Conservation (phyloP, 2,329 filamentous ascomycete genomes). For the Fusarium redolens region DNA sequence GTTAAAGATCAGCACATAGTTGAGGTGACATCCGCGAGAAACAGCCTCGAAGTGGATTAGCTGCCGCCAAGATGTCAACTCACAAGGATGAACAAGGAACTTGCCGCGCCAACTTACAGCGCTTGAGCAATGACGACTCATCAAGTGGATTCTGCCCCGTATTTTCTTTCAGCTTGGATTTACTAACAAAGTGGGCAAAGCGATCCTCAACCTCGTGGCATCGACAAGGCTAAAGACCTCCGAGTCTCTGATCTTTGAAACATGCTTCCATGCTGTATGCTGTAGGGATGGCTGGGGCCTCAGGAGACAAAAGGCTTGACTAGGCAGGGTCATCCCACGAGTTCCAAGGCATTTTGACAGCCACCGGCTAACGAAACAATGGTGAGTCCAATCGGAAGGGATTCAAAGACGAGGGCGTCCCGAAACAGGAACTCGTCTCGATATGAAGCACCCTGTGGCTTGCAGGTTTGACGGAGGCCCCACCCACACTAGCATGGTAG, state of each 20-base stretch:
- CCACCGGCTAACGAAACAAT: neutral
- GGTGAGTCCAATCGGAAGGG: conserved; percentile 29
- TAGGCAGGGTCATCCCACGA: conserved; percentile 1
- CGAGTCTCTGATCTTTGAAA: conserved; percentile 15
- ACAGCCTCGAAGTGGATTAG: conserved; percentile 18
- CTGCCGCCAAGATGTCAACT: conserved; percentile 8
- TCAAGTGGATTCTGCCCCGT: conserved; percentile 22
- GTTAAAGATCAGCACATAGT: conserved; percentile 4
- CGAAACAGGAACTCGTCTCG: conserved; percentile 45
- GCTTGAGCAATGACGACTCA: neutral
- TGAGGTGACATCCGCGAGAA: conserved; percentile 7
- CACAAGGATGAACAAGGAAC: conserved; percentile 4
- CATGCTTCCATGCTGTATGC: neutral
- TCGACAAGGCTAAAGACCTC: conserved; percentile 12
- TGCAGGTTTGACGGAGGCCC: conserved; percentile 35
- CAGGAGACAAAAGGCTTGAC: conserved; percentile 8
- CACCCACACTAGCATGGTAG: conserved; percentile 27
- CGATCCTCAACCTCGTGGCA: conserved; percentile 42
- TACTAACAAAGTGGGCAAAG: conserved; percentile 29
- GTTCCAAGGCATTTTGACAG: conserved; percentile 3
- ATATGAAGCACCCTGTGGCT: conserved; percentile 31
- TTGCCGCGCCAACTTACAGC: conserved; percentile 4
- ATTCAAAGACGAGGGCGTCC: conserved; percentile 28
- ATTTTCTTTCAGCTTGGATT: conserved; percentile 24
- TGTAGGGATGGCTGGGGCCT: conserved; percentile 1